phyloP scores from a whole-genome alignment of 805 yeast species.

The Myxozyma melibiosi region DNA sequence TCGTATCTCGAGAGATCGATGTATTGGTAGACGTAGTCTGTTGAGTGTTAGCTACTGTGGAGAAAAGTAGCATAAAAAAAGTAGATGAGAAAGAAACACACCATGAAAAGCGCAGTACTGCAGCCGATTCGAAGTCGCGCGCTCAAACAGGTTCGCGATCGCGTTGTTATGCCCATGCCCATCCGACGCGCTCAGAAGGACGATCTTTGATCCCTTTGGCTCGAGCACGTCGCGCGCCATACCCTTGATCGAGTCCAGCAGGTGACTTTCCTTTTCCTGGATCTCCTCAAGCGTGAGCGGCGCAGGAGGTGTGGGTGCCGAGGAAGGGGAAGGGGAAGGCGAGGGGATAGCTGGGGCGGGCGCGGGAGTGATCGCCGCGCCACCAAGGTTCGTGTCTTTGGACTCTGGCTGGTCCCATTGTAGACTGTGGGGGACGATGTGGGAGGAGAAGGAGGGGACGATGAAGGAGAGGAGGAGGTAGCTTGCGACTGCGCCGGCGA shows the following conservation, averaged over 20 bases:
- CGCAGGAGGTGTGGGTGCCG: no score
- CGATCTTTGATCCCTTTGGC: conserved; percentile 33
- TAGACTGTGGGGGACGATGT: no score
- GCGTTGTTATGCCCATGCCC: conserved; percentile 29
- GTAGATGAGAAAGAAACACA: neutral
- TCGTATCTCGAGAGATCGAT: conserved; percentile 36
- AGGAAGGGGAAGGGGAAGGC: no score
- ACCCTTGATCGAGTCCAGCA: neutral
- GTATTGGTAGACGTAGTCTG: conserved; percentile 36
- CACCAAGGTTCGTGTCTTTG: no score
- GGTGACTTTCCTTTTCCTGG: neutral
- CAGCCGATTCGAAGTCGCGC: conserved; percentile 36
- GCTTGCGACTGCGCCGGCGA: no score
- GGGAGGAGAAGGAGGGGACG: no score
- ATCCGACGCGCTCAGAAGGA: conserved; percentile 34
- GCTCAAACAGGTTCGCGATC: conserved; percentile 16
- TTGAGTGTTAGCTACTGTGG: neutral
- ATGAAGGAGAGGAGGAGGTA: no score
- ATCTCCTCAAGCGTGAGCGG: no score
- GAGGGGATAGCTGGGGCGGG: no score
- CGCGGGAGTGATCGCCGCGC: no score
- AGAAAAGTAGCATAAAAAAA: neutral
- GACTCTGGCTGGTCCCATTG: no score
- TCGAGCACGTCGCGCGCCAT: conserved; percentile 4
- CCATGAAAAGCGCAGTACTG: conserved; percentile 40